These are phyloP conservation scores for Barnettozyma hawaiiensis DNA, from an alignment of 1,139 yeast species.

Conservation along the genomic window DNA sequence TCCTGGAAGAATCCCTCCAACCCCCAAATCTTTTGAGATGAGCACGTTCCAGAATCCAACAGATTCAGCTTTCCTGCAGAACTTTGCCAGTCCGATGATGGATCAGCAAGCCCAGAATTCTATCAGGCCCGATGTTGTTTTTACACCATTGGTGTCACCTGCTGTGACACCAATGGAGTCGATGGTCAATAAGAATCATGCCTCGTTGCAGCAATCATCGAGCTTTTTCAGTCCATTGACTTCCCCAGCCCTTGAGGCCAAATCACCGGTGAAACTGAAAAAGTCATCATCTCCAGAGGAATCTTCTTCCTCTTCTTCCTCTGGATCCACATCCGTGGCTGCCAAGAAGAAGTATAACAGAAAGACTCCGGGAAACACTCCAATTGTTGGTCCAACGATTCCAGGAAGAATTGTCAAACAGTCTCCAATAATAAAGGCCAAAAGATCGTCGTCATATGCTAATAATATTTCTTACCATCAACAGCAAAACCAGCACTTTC, in stretches of 20 bases:
- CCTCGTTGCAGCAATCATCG: slow-evolving; percentile 11
- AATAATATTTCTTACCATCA: slow-evolving; percentile 24
- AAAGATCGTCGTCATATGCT: slow-evolving; percentile 25
- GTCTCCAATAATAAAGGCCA: slow-evolving; percentile 26
- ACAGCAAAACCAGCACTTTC: slow-evolving; percentile 10
- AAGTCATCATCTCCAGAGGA: slow-evolving; percentile 20
- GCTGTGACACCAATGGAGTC: slow-evolving; percentile 61
- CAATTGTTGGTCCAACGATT: slow-evolving; percentile 30
- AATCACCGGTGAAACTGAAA: slow-evolving; percentile 23
- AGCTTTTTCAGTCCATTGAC: slow-evolving; percentile 45
- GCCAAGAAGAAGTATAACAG: slow-evolving; percentile 27
- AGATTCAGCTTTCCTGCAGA: slow-evolving; percentile 12
- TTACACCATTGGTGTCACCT: slow-evolving; percentile 75
- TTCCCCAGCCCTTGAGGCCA: slow-evolving; percentile 58
- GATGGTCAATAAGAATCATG: slow-evolving; percentile 20
- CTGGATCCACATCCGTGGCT: slow-evolving; percentile 2
- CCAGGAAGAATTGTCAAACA: slow-evolving; percentile 26
- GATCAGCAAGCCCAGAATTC: slow-evolving; percentile 14
- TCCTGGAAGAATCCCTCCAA: slow-evolving; percentile 16
- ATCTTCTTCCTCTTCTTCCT: slow-evolving; percentile 6
- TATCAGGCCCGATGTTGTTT: slow-evolving; percentile 33
- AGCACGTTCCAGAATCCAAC: slow-evolving; percentile 5
- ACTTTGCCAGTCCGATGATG: slow-evolving; percentile 20
- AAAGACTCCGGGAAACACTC: slow-evolving; percentile 33
- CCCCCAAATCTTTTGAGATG: slow-evolving; percentile 22